Evolutionary conservation across 2,329 filamentous ascomycete genomes (phyloP).

Genomic region (Arthrobotrys musiformis): DNA sequence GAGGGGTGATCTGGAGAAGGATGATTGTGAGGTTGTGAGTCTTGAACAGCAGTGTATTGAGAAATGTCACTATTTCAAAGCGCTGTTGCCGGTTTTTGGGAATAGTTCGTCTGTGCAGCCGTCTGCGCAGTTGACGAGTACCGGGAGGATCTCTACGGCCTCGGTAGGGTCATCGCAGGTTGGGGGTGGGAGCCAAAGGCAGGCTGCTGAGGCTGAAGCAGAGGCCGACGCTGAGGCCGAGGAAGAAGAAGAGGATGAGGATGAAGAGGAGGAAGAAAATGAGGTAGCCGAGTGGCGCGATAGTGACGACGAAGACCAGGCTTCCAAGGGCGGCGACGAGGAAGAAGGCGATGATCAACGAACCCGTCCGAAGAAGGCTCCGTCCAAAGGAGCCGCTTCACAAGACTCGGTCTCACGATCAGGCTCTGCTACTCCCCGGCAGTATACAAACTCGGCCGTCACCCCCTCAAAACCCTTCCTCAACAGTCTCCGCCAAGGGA

Average conservation of each 20-base stretch:
- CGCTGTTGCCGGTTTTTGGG: conserved; percentile 9
- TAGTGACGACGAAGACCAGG: not conserved
- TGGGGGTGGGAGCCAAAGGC: not conserved
- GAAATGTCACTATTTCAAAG: conserved; percentile 12
- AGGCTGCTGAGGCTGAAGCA: not conserved
- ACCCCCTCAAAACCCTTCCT: not conserved
- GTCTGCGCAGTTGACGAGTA: conserved; percentile 7
- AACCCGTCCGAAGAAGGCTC: not conserved
- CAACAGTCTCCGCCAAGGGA: not conserved
- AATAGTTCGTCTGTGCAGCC: conserved; percentile 3
- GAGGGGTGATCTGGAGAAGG: not conserved
- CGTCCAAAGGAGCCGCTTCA: not conserved
- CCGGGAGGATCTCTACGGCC: not conserved
- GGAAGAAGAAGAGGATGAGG: not conserved
- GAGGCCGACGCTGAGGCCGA: not conserved
- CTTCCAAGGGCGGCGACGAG: not conserved
- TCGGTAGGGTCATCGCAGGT: not conserved
- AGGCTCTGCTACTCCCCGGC: not conserved
- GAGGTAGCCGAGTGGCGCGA: conserved; percentile 1
- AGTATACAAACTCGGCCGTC: not conserved
- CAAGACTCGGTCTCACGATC: not conserved
- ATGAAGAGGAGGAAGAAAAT: not conserved
- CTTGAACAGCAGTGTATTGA: conserved; percentile 10
- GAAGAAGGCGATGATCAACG: not conserved
- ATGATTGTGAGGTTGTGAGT: not conserved